Evolutionary conservation across 768 basidiomycete species (phyloP).

Genomic region (Xerocomellus chrysenteron): DNA sequence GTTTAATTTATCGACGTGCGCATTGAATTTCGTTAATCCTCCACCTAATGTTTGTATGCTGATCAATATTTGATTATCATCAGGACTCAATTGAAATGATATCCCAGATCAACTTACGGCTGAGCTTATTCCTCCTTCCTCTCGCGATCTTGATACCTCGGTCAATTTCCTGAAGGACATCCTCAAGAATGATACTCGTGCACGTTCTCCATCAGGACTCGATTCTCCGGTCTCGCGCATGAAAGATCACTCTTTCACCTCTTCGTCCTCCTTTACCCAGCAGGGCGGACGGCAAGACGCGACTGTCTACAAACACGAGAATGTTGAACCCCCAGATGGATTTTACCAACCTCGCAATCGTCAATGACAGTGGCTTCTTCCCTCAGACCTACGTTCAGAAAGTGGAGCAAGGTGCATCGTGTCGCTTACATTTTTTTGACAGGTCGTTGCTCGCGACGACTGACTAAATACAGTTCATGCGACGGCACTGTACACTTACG

Average conservation of each 20-base stretch:
- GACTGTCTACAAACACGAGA: constrained; percentile 85
- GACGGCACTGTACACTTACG: constrained; percentile 79
- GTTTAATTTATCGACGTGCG: constrained; percentile 92
- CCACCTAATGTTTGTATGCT: neutral
- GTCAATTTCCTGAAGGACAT: constrained; percentile 88
- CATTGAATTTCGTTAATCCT: constrained; percentile 18
- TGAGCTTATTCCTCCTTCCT: constrained; percentile 91
- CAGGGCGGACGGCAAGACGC: constrained; percentile 74
- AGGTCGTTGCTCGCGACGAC: neutral
- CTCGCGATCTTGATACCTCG: constrained; percentile 82
- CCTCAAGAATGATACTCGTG: constrained; percentile 81
- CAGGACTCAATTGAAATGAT: constrained; percentile 89
- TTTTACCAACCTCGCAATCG: constrained; percentile 81
- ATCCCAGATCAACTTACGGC: constrained; percentile 84
- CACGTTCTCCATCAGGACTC: constrained; percentile 55
- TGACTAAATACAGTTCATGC: constrained; percentile 52
- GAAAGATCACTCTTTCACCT: constrained; percentile 71
- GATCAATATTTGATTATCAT: neutral
- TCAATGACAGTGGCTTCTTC: constrained; percentile 86
- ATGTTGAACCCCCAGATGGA: constrained; percentile 54
- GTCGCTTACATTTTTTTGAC: neutral
- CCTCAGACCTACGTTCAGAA: constrained; percentile 85
- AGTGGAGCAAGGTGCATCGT: constrained; percentile 53
- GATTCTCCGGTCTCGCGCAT: constrained; percentile 59
- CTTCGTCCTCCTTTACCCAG: constrained; percentile 47